Evolutionary conservation across 768 basidiomycete genomes (phyloP).

Genomic region (Solioccasus polychromus): DNA sequence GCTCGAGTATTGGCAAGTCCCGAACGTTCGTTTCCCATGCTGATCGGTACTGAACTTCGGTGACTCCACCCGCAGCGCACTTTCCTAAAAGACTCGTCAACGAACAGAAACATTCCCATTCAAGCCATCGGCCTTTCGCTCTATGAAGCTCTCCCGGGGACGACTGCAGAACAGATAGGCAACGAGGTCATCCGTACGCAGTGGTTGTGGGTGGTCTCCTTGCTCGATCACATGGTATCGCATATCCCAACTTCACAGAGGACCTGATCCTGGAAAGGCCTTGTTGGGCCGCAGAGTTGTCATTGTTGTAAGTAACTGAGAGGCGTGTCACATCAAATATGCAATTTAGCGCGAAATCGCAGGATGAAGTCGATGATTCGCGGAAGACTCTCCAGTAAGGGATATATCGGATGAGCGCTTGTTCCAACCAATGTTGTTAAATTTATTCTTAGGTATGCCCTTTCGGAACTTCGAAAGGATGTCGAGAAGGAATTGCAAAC

Average conservation of each 20-base stretch:
- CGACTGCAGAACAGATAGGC: constrained; percentile 70
- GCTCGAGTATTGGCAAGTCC: constrained; percentile 77
- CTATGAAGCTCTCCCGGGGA: constrained; percentile 85
- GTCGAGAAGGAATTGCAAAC: constrained; percentile 66
- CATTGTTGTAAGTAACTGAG: constrained; percentile 62
- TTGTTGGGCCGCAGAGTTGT: constrained; percentile 79
- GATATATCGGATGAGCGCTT: constrained; percentile 1
- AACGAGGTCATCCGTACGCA: constrained; percentile 90
- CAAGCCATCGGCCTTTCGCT: constrained; percentile 96
- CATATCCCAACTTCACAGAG: constrained; percentile 36
- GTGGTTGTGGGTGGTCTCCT: constrained; percentile 70
- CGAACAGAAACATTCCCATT: constrained; percentile 81
- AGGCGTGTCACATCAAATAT: constrained; percentile 14
- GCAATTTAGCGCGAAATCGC: background rate
- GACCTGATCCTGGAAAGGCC: constrained; percentile 60
- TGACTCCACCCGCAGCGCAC: constrained; percentile 54
- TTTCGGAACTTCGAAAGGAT: constrained; percentile 87
- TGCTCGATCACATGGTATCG: background rate
- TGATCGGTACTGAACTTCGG: background rate
- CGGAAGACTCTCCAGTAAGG: constrained; percentile 84
- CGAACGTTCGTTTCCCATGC: background rate
- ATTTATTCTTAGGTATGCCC: constrained; percentile 64
- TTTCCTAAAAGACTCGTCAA: constrained; percentile 69
- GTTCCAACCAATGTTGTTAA: constrained; percentile 1
- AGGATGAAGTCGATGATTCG: constrained; percentile 90